Base-by-base conservation (phyloP, 73 alveolate genomes). In the Paramecium biaurelia region DNA sequence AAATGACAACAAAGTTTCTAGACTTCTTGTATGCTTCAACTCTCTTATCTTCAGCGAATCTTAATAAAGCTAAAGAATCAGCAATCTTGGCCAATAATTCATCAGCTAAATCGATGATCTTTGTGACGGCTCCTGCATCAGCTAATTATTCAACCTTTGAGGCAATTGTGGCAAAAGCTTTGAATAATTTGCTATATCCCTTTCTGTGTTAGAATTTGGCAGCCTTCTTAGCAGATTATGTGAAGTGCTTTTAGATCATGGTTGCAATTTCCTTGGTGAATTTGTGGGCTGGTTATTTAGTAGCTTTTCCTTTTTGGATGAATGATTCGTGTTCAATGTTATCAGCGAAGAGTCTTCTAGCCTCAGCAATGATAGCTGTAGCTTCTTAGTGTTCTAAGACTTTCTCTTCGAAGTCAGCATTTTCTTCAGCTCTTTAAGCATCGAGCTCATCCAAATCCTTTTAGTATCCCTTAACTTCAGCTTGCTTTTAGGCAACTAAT, bases 31-130 rank as follows among this genome's bases (percentile, higher is more conserved):
- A 79, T 3, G 90, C 90, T 79, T 79, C 70, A 45, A 79, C 90
- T 79, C 90, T 79, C 90, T 79, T 79, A 34, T 79, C 90, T 79
- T 79, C 90, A 79, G 90, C 90, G 47, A 79, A 79, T 79, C 90
- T 79, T 53, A 30, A 32, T 23, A 79, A 42, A 45, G 90, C 43
- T 11, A 79, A 42, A 20, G 90, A 79, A 20, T 79, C 90, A 79
- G 90, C 70, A 23, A 79, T 79, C 90, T 79, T 79, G 41, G 35
- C 74, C 14, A 79, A 79, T 12, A 79, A 42, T 79, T 79, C 90
- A 34, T 79, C 90, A 45, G 76, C 70, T 79, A 79, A 79, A 14
- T 79, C 70, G 26, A 79, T 79, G 90, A 79, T 79, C 45, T 47
- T 79, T 79, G 43, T 14, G 72, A 79, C 90, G 15, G 90, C 90